Conservation (phyloP, 768 basidiomycete genomes). For the Plicaturopsis crispa region DNA sequence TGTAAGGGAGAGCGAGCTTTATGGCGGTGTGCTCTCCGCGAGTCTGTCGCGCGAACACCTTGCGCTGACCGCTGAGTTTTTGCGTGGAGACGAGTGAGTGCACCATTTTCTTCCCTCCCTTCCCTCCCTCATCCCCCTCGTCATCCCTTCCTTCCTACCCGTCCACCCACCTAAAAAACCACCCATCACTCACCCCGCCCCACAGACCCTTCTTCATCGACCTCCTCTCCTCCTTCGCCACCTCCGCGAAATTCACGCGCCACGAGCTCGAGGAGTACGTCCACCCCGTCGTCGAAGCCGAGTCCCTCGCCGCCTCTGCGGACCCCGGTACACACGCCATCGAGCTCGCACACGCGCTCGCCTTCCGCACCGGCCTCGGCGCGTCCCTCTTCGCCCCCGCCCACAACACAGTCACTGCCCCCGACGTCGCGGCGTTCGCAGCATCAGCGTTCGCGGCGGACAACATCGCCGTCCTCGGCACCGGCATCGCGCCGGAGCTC, state of each 20-base stretch:
- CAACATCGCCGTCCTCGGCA: slow-evolving; percentile 83
- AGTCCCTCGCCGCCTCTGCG: slow-evolving; percentile 50
- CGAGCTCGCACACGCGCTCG: slow-evolving; percentile 82
- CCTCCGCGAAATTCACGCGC: slow-evolving; percentile 73
- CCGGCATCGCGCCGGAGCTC: slow-evolving; percentile 68
- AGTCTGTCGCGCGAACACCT: slow-evolving; percentile 85
- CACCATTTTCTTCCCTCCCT: slow-evolving; percentile 30
- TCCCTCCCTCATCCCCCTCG: neutral
- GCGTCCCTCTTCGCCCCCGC: slow-evolving; percentile 81
- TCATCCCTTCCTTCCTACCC: slow-evolving; percentile 1
- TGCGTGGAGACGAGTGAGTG: slow-evolving; percentile 89
- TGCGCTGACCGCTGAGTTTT: slow-evolving; percentile 89
- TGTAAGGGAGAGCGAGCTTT: slow-evolving; percentile 87
- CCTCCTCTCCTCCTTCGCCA: slow-evolving; percentile 77
- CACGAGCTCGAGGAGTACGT: slow-evolving; percentile 77
- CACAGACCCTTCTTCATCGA: slow-evolving; percentile 83
- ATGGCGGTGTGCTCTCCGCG: slow-evolving; percentile 85
- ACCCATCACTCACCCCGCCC: too few relatives aligned
- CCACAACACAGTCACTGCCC: slow-evolving; percentile 52
- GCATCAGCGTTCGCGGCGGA: slow-evolving; percentile 63
- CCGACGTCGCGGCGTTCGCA: slow-evolving; percentile 72
- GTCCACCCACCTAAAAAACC: too few relatives aligned
- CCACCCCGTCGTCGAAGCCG: slow-evolving; percentile 60
- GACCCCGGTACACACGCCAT: slow-evolving; percentile 66
- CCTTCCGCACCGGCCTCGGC: slow-evolving; percentile 94